Evolutionary conservation across 148 eudicot genomes (phyloP).

Genomic region (Amaranthus palmeri): DNA sequence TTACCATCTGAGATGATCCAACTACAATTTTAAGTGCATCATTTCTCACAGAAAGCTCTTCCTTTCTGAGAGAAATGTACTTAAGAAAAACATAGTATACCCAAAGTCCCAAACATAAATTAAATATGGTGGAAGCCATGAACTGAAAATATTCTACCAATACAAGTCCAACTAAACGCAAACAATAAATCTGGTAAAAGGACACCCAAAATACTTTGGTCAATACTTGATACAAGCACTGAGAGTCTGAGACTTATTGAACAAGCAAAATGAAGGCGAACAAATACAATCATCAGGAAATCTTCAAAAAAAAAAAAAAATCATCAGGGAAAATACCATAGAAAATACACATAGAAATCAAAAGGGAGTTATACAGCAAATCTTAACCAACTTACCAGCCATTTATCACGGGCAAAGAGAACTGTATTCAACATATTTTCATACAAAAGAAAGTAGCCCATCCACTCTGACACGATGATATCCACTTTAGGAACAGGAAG

Average conservation of each 20-base stretch:
- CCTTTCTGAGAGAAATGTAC: no score
- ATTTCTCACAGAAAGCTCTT: no score
- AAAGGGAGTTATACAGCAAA: background rate
- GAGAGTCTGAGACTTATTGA: no score
- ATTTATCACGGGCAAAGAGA: conserved; percentile 94
- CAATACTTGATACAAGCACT: background rate
- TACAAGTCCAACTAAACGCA: background rate
- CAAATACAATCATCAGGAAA: background rate
- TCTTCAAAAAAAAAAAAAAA: no score
- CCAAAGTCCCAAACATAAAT: no score
- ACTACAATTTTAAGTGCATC: no score
- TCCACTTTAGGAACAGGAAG: conserved; percentile 92
- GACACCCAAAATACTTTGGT: background rate
- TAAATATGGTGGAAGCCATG: no score
- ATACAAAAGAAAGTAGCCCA: conserved; percentile 92
- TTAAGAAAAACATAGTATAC: no score
- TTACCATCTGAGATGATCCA: no score
- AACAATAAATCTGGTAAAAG: background rate
- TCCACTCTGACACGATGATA: conserved; percentile 95
- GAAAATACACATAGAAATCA: background rate
- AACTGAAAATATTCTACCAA: no score
- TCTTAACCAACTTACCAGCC: conserved; percentile 69
- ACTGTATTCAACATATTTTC: conserved; percentile 96
- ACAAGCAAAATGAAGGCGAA: background rate
- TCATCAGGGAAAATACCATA: background rate